Evolutionary conservation across 192 early-diverging fungal genomes (phyloP), one percentile per base, ranked within the genome.

Genomic region (Backusella tuberculispora): DNA sequence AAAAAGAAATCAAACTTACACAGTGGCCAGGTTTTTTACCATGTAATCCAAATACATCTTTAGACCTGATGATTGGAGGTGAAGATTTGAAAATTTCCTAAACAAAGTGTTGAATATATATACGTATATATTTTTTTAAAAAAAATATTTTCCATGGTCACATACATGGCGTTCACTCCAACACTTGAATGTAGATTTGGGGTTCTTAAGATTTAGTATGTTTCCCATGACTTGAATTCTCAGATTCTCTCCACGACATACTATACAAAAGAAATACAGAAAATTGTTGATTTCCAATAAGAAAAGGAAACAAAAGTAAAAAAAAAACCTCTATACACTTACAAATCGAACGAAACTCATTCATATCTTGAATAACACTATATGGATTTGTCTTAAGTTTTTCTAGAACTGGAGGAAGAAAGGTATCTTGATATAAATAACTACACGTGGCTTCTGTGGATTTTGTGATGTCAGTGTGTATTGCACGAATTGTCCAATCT

Each of bases 211-310:
- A 66, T 81, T 83, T 21, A 88, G 34, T 29, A 88, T 84, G 72
- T 88, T 72, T 44, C 87, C 87, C 37, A 81, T 75, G 7, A 88
- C 84, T 53, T 88, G 85, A n/a, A 88, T 79, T 65, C 80, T 81
- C 41, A 84, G 78, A 64, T 74, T 74, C 19, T 67, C 63, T 4
- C 44, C 42, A 46, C 34, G 38, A 13, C 73, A 74, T 50, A 74
- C 73, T 74, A 63, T 44, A 37, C 10, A 21, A 50, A 72, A 60
- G 10, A 50, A 72, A 40, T 43, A 15, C 37, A 37, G 4, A 45
- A 14, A 5, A 5, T 12, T 9, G 15, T 13, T 21, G 40, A 2
- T 21, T 66, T 34, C 43, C 13, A 47, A 50, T 71, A 40, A 6
- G 5, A 40, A 14, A 29, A 64, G 6, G 7, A 3, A 44, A 13